Conservation (phyloP, 2,329 filamentous ascomycete species). For the Scytalidium sp. region DNA sequence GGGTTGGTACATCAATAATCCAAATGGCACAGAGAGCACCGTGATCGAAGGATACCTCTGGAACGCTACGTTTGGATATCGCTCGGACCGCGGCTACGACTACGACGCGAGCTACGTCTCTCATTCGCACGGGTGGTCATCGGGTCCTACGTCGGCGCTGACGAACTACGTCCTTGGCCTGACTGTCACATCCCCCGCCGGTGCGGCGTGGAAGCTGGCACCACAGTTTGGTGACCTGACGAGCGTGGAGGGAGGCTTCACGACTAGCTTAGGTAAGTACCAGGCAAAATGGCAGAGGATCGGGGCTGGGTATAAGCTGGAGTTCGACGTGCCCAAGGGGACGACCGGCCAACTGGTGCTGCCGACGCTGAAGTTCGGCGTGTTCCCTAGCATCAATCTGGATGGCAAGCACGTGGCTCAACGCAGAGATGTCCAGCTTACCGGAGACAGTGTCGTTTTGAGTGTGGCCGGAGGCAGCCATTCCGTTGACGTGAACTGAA, state of each 20-base stretch:
- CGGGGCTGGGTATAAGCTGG: not conserved
- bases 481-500: slow-evolving; percentile 1
- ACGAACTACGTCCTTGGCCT: slow-evolving; percentile 39
- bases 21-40: slow-evolving; percentile 52
- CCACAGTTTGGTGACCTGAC: slow-evolving; percentile 34
- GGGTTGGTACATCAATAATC: slow-evolving; percentile 56
- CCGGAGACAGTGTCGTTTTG: slow-evolving; percentile 2
- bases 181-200: slow-evolving; percentile 27
- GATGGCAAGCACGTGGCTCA: slow-evolving; percentile 7
- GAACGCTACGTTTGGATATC: slow-evolving; percentile 54
- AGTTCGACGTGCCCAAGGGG: slow-evolving; percentile 3
- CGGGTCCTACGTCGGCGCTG: slow-evolving; percentile 40
- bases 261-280: slow-evolving; percentile 31
- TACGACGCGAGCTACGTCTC: slow-evolving; percentile 41
- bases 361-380: slow-evolving; percentile 2
- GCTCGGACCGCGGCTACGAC: slow-evolving; percentile 45
- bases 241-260: slow-evolving; percentile 33
- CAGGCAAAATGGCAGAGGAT: slow-evolving; percentile 6
- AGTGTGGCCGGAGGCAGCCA: slow-evolving; percentile 9
- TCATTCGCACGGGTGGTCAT: slow-evolving; percentile 44
- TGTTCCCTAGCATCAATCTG: slow-evolving; percentile 9
- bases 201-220: slow-evolving; percentile 31
- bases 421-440: not conserved
- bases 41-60: slow-evolving; percentile 54
- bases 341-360: slow-evolving; percentile 8